Percentiles rank a stretch among this genome's conserved stretches.
Evolutionary conservation across 1,284 basidiomycete genomes (phyloP).

Genomic region (Fomitiporia mediterranea): DNA sequence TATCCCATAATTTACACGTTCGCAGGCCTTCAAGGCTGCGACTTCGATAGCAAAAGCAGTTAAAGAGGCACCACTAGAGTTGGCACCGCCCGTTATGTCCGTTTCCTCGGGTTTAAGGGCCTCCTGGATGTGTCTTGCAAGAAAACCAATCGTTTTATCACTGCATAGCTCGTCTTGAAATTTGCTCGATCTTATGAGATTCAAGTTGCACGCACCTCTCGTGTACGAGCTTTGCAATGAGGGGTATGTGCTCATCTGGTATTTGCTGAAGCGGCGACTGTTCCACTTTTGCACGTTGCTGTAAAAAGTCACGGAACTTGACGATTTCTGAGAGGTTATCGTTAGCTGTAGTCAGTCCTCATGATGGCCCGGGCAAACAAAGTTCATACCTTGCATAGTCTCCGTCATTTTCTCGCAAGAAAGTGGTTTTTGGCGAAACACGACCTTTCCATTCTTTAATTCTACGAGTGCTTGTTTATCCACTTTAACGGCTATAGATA

Average conservation of each 20-base stretch:
- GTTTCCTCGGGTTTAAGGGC: conserved; percentile 59
- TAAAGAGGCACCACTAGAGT: conserved; percentile 29
- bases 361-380: conserved; percentile 13
- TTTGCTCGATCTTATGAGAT: background rate
- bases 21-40: conserved; percentile 55
- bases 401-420: conserved; percentile 75
- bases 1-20: conserved; percentile 72
- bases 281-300: conserved; percentile 42
- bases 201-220: conserved; percentile 55
- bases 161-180: conserved; percentile 34
- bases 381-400: conserved; percentile 68
- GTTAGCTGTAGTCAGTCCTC: background rate
- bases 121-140: conserved; percentile 62
- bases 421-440: conserved; percentile 74
- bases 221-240: conserved; percentile 76
- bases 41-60: conserved; percentile 51
- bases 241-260: conserved; percentile 62
- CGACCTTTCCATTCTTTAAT: conserved; percentile 69
- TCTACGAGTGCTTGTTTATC: conserved; percentile 48
- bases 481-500: conserved; percentile 31
- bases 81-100: conserved; percentile 28
- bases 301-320: conserved; percentile 65
- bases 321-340: conserved; percentile 52
- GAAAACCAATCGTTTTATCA: conserved; percentile 57
- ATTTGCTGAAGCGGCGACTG: conserved; percentile 48